phyloP scores from a whole-genome alignment of 2,329 filamentous ascomycete genomes.

The Colletotrichum agaves region DNA sequence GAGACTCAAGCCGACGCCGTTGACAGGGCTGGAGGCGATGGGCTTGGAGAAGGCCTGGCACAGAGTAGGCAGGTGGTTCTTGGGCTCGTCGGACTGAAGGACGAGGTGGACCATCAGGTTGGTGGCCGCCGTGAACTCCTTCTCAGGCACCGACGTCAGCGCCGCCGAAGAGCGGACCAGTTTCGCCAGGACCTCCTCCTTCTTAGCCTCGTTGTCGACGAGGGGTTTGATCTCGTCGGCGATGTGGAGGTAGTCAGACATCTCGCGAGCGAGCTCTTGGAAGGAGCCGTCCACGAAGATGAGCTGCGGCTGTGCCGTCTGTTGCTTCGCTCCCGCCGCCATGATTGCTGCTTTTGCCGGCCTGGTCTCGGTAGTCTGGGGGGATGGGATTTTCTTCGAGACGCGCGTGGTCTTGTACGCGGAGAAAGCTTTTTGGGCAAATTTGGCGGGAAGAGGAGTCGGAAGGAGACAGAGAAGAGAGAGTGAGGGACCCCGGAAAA shows the following conservation, averaged over 20 bases:
- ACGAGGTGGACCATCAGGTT: constrained; percentile 96
- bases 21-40: constrained; percentile 84
- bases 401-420: constrained; percentile 25
- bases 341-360: constrained; percentile 40
- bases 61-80: constrained; percentile 86
- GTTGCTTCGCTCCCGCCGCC: constrained; percentile 49
- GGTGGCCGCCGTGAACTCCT: constrained; percentile 95
- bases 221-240: constrained; percentile 82
- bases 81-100: constrained; percentile 83
- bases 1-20: constrained; percentile 87
- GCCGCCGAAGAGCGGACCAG: constrained; percentile 82
- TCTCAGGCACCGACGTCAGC: constrained; percentile 89
- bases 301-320: constrained; percentile 64
- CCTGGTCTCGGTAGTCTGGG: constrained; percentile 7
- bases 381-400: neutral
- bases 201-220: constrained; percentile 70
- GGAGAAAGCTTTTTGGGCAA: constrained; percentile 25
- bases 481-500: constrained; percentile 33
- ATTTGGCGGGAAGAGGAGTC: constrained; percentile 38
- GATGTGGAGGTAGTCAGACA: constrained; percentile 92
- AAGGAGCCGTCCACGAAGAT: constrained; percentile 91
- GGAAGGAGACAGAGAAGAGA: neutral
- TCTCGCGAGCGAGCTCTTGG: constrained; percentile 91
- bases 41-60: constrained; percentile 92
- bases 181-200: constrained; percentile 90